Evolutionary conservation across 495 filamentous ascomycete species (phyloP).

Genomic region (Penicillium crystallinum): DNA sequence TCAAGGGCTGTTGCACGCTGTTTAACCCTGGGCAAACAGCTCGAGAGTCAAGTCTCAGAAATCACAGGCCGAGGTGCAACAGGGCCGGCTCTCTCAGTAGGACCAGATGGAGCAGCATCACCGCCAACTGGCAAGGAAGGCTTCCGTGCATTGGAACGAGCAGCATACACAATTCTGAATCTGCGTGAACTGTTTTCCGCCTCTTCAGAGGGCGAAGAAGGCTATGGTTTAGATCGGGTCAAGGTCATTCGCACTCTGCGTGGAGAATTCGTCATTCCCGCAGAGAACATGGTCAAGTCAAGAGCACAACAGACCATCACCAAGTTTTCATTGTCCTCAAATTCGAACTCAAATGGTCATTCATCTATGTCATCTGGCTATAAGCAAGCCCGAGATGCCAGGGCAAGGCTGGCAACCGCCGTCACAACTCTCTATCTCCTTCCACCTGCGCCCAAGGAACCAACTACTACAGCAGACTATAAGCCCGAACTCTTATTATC

Average conservation of each 20-base stretch:
- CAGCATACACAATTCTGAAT: constrained; percentile 67
- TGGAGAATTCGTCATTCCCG: constrained; percentile 59
- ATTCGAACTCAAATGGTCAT: constrained; percentile 33
- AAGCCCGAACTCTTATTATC: constrained; percentile 67
- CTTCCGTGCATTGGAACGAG: constrained; percentile 70
- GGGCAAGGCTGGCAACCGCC: constrained; percentile 66
- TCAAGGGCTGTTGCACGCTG: constrained; percentile 70
- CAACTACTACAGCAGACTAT: constrained; percentile 24
- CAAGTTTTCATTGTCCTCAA: constrained; percentile 74
- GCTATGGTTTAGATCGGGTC: constrained; percentile 66
- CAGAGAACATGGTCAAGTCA: constrained; percentile 61
- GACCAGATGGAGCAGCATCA: constrained; percentile 17
- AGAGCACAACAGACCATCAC: constrained; percentile 75
- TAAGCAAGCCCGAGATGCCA: constrained; percentile 73
- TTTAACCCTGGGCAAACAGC: constrained; percentile 74
- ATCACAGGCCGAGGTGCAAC: constrained; percentile 41
- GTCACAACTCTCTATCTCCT: constrained; percentile 76
- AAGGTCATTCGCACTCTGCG: constrained; percentile 62
- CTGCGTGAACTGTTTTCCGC: constrained; percentile 67
- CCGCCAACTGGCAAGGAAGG: constrained; percentile 54
- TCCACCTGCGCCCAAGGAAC: constrained; percentile 49
- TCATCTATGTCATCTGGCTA: constrained; percentile 52
- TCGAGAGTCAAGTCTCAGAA: constrained; percentile 75
- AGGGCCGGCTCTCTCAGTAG: constrained; percentile 8
- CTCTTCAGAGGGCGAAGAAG: constrained; percentile 62